Base-by-base conservation (phyloP, 805 yeast species). In the Candida khao-thaluensis region DNA sequence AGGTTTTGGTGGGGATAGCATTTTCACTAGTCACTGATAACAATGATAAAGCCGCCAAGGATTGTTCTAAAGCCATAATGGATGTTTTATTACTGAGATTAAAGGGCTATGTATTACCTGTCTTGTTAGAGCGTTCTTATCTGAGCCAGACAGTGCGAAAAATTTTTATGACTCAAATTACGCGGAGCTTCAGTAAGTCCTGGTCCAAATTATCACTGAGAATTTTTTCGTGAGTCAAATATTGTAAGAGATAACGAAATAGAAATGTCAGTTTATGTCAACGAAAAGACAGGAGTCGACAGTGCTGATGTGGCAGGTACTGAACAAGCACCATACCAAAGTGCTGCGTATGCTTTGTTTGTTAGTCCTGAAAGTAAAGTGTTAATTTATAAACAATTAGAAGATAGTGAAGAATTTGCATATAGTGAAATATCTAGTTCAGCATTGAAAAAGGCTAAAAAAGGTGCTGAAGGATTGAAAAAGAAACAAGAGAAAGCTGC, bases 391-490 rank as follows among this genome's bases (percentile, higher is more conserved):
- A 82, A 81, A 53, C 75, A 75, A 50, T 68, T 67, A 27, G 87
- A 77, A 45, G 84, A 76, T 35, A 42, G 57, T 6, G 64, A 60
- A 27, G 71, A 67, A 48, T 77, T 74, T 28, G 80, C 65, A 21
- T 91, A 76, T 59, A 76, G 69, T 50, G 91, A 84, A 54, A 90
- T 95, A 57, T 72, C 89, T 12, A 88, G 96, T 4, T 81, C 95
- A 38, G 97, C 96, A 5, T 69, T 91, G 59, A 93, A 93, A 71
- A 93, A 91, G 69, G 97, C 98, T 53, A 87, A 86, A 65, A 93
- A 93, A 64, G 97, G 96, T 44, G 93, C 85, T 41, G 97, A 90
- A 23, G 91, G 95, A 4, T 70, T 93, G 48, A 87, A 79, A 66
- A 91, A 90, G 71, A 85, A 82, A 63, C 76, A 71, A 37, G 88